Conservation (phyloP, 495 filamentous ascomycete species). For the Talaromyces stipitatus region DNA sequence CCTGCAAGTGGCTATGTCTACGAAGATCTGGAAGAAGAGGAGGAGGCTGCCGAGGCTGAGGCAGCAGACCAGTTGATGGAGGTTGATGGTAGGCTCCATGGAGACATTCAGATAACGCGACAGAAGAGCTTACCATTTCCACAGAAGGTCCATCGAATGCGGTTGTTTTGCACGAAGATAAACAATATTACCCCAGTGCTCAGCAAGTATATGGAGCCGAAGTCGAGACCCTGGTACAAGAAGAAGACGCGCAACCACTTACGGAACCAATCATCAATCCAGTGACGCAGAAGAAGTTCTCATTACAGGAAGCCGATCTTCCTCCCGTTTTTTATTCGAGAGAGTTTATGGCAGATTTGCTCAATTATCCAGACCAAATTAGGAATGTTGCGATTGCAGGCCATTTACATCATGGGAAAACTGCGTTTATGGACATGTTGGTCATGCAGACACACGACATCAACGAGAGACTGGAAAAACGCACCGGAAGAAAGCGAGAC, state of each 20-base stretch:
- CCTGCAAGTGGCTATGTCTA: conserved; percentile 69
- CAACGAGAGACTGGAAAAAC: conserved; percentile 65
- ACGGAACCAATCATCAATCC: conserved; percentile 91
- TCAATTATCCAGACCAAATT: conserved; percentile 91
- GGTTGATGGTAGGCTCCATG: conserved; percentile 59
- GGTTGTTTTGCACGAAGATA: conserved; percentile 94
- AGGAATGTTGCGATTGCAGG: conserved; percentile 88
- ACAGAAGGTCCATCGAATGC: conserved; percentile 93
- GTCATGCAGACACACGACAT: conserved; percentile 92
- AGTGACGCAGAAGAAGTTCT: conserved; percentile 90
- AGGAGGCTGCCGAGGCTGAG: conserved; percentile 52
- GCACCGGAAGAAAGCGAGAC: conserved; percentile 71
- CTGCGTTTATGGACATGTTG: conserved; percentile 96
- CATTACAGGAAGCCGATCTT: conserved; percentile 82
- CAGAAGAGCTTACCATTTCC: conserved; percentile 12
- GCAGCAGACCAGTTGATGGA: conserved; percentile 81
- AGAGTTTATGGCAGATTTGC: conserved; percentile 89
- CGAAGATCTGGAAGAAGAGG: conserved; percentile 62
- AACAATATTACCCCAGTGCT: conserved; percentile 97
- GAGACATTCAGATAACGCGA: background rate
- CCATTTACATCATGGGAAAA: conserved; percentile 96
- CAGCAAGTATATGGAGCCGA: conserved; percentile 89
- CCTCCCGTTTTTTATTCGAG: conserved; percentile 81
- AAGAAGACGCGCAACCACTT: conserved; percentile 92
- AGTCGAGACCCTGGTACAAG: conserved; percentile 92